phyloP scores from a whole-genome alignment of 2,329 filamentous ascomycete genomes.

The Juglanconis oblonga region DNA sequence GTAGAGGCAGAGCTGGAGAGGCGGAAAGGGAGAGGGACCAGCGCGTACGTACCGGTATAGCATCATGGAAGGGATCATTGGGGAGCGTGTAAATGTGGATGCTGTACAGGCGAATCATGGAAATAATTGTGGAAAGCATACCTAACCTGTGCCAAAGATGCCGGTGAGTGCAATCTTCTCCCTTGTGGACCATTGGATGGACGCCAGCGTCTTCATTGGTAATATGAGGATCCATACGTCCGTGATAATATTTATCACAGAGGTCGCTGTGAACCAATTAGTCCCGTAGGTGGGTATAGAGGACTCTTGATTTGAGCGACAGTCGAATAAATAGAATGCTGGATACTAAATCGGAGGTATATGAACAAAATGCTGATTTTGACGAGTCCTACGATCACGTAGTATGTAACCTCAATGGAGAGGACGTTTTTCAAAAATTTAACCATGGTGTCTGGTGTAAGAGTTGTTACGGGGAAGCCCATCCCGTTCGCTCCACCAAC shows the following conservation, averaged over 20 bases:
- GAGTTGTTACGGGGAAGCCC: slow-evolving; percentile 13
- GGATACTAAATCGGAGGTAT: slow-evolving; percentile 41
- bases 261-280: slow-evolving; percentile 30
- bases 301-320: not conserved
- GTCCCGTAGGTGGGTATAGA: not conserved
- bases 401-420: slow-evolving; percentile 39
- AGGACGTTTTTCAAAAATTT: slow-evolving; percentile 21
- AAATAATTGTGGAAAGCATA: slow-evolving; percentile 32
- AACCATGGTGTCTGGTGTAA: slow-evolving; percentile 18
- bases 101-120: slow-evolving; percentile 37
- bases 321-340: not conserved
- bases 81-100: slow-evolving; percentile 35
- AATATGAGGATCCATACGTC: slow-evolving; percentile 43
- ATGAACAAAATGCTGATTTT: slow-evolving; percentile 44
- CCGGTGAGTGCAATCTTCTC: slow-evolving; percentile 48
- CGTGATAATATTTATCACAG: slow-evolving; percentile 42
- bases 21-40: slow-evolving; percentile 18
- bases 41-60: too few relatives aligned
- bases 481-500: slow-evolving; percentile 12
- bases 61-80: slow-evolving; percentile 32
- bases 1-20: too few relatives aligned
- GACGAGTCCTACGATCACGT: slow-evolving; percentile 34
- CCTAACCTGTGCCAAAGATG: slow-evolving; percentile 40
- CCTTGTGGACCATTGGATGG: slow-evolving; percentile 42
- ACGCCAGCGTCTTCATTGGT: slow-evolving; percentile 40